These are phyloP conservation scores for Crithidia bombi DNA, from an alignment of 208 protist genomes.

Conservation along the genomic window DNA sequence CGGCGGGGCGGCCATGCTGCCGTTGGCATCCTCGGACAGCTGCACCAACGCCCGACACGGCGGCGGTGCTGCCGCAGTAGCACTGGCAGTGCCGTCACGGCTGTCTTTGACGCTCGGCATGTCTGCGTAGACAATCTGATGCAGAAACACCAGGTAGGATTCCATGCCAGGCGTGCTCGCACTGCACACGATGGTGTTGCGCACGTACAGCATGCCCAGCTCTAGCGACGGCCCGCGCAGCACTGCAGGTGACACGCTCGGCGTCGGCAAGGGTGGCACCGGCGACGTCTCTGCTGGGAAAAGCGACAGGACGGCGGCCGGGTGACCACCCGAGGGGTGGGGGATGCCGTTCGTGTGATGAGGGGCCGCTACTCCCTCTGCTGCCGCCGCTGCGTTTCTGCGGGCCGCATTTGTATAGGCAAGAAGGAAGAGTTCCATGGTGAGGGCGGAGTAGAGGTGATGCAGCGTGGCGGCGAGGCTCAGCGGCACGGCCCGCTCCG, in stretches of 20 bases:
- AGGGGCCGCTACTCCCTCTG: not conserved
- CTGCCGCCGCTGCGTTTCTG: not conserved
- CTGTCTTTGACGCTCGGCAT: not conserved
- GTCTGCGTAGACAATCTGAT: conserved; percentile 24
- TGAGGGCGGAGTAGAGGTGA: conserved; percentile 50
- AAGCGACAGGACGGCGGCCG: not conserved
- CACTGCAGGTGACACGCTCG: not conserved
- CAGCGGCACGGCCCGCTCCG: conserved; percentile 44
- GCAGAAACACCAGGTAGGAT: conserved; percentile 50
- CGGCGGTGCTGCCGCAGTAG: conserved; percentile 10
- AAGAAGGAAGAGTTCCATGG: conserved; percentile 42
- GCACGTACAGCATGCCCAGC: conserved; percentile 61
- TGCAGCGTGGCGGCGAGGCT: conserved; percentile 63
- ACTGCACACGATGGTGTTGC: conserved; percentile 58
- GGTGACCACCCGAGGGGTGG: not conserved
- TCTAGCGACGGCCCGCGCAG: conserved; percentile 58
- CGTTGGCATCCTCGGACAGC: conserved; percentile 33
- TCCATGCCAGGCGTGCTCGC: conserved; percentile 54
- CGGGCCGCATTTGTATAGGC: not conserved
- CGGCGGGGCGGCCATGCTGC: conserved; percentile 27
- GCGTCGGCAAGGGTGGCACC: not conserved
- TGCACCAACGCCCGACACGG: conserved; percentile 27
- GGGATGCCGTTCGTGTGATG: not conserved
- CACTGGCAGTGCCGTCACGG: not conserved
- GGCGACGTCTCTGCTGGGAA: not conserved